These are phyloP conservation scores for Cercospora berteroae DNA, from an alignment of 2,329 filamentous ascomycete genomes.

Conservation along the genomic window DNA sequence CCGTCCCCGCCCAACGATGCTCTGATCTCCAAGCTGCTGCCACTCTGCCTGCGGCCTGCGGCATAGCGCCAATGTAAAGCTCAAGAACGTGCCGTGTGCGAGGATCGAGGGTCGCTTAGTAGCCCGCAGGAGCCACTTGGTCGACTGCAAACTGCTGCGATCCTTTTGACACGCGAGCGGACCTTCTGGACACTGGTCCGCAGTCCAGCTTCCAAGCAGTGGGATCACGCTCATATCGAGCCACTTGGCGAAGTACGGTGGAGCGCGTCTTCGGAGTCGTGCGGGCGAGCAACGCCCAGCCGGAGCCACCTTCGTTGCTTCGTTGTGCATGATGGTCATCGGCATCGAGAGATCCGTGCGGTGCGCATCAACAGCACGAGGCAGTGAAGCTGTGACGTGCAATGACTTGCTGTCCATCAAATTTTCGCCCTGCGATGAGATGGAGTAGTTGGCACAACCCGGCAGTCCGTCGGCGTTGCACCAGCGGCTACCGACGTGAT, in stretches of 20 bases:
- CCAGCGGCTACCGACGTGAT: constrained; percentile 22
- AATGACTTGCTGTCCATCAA: constrained; percentile 16
- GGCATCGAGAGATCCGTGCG: not conserved
- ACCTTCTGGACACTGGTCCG: not conserved
- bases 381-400: constrained; percentile 21
- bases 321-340: not conserved
- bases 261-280: constrained; percentile 1
- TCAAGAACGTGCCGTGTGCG: not conserved
- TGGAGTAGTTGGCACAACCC: constrained; percentile 16
- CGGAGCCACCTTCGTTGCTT: not conserved
- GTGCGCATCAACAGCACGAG: not conserved
- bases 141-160: constrained; percentile 1
- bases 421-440: constrained; percentile 12
- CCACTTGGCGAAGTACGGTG: not conserved
- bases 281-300: constrained; percentile 2
- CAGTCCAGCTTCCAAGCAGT: not conserved
- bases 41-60: not conserved
- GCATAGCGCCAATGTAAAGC: not conserved
- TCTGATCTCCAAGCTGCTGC: not conserved
- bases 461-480: constrained; percentile 16
- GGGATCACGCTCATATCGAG: not conserved
- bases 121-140: not conserved
- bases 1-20: constrained; percentile 13
- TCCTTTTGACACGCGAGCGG: constrained; percentile 8
- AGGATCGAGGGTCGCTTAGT: not conserved